Evolutionary conservation across 192 early-diverging fungal genomes (phyloP).

Genomic region (Backusella liffmaniae): DNA sequence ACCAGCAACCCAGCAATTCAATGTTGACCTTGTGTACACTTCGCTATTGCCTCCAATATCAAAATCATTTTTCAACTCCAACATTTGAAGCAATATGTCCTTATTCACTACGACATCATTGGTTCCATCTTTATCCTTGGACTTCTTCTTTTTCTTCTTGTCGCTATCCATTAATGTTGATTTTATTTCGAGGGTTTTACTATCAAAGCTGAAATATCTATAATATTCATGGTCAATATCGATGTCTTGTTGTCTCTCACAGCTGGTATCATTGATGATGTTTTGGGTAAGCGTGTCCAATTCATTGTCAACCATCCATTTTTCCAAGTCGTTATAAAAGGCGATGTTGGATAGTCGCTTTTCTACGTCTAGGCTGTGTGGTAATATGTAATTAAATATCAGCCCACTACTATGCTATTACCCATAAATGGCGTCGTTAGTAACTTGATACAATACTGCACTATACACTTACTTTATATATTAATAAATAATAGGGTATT

Average conservation of each 20-base stretch:
- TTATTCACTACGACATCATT: constrained; percentile 32
- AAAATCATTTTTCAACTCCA: constrained; percentile 57
- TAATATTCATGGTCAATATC: constrained; percentile 8
- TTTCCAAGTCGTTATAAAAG: constrained; percentile 30
- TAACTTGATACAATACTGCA: not conserved
- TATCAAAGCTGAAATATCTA: constrained; percentile 39
- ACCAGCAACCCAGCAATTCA: constrained; percentile 56
- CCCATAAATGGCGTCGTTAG: not conserved
- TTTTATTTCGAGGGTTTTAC: constrained; percentile 53
- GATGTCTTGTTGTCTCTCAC: not conserved
- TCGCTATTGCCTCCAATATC: constrained; percentile 47
- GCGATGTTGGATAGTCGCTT: constrained; percentile 18
- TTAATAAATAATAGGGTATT: constrained; percentile 26
- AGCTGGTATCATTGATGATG: constrained; percentile 16
- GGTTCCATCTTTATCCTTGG: not conserved
- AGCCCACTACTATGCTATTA: constrained; percentile 27
- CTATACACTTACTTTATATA: constrained; percentile 30
- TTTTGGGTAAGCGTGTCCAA: constrained; percentile 10
- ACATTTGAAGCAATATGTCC: constrained; percentile 49
- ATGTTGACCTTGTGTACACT: constrained; percentile 50
- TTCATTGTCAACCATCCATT: constrained; percentile 18
- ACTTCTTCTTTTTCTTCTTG: not conserved
- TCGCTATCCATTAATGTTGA: constrained; percentile 25
- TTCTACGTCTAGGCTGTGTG: constrained; percentile 8
- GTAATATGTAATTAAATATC: constrained; percentile 29